phyloP scores from a whole-genome alignment of 2,329 filamentous ascomycete species.

The Ophiognomonia clavigignenti-juglandacearum region DNA sequence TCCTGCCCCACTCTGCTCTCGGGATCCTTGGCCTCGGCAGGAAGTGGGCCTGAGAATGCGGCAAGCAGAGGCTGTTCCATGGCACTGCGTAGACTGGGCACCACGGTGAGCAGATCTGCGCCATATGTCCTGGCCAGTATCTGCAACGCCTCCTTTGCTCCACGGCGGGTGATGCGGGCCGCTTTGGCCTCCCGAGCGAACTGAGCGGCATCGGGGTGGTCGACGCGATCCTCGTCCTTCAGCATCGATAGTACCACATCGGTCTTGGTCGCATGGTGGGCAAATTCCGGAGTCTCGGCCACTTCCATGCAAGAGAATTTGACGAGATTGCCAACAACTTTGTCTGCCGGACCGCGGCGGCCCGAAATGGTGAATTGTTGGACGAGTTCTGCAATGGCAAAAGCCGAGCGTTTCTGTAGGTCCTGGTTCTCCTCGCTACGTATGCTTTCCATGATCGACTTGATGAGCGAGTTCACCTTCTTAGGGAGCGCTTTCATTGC shows the following conservation, averaged over 20 bases:
- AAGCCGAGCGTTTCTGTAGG: conserved; percentile 80
- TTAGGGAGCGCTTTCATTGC: conserved; percentile 85
- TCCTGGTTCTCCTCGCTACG: conserved; percentile 91
- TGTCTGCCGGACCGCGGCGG: conserved; percentile 82
- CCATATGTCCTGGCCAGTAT: conserved; percentile 80
- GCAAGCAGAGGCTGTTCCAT: conserved; percentile 77
- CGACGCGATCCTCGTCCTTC: conserved; percentile 93
- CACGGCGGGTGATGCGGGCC: conserved; percentile 83
- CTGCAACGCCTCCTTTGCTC: conserved; percentile 90
- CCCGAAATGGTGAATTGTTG: conserved; percentile 76
- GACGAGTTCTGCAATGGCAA: conserved; percentile 80
- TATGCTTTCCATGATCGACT: conserved; percentile 96
- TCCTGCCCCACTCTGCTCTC: conserved; percentile 79
- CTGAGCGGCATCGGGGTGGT: conserved; percentile 84
- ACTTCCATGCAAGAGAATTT: conserved; percentile 98
- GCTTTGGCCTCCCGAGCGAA: conserved; percentile 87
- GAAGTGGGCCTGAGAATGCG: conserved; percentile 69
- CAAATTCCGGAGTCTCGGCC: conserved; percentile 93
- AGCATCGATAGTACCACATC: conserved; percentile 85
- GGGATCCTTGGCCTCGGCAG: conserved; percentile 66
- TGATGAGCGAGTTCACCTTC: conserved; percentile 89
- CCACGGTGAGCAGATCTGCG: conserved; percentile 67
- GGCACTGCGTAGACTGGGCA: conserved; percentile 74
- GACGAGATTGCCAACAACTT: conserved; percentile 90
- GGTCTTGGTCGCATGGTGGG: conserved; percentile 72